These are phyloP conservation scores for Epichloe elymi DNA, from an alignment of 2,329 filamentous ascomycete species.

Conservation along the genomic window DNA sequence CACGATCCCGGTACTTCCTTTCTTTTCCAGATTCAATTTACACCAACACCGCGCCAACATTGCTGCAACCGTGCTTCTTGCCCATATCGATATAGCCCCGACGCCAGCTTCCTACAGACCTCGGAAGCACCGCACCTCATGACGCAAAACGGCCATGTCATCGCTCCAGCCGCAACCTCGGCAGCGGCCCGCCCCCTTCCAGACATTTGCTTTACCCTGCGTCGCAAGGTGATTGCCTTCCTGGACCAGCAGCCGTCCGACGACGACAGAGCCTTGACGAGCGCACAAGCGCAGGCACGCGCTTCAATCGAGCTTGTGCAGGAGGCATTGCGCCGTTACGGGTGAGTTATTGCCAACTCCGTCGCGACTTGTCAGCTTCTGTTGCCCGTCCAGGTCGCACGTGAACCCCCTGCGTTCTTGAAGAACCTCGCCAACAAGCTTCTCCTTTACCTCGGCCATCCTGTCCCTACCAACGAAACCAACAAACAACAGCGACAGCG, in stretches of 20 bases:
- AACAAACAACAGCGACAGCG: too few relatives aligned
- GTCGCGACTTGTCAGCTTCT: neutral
- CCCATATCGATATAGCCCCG: too few relatives aligned
- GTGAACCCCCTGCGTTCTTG: neutral
- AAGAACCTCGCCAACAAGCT: neutral
- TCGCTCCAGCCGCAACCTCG: constrained; percentile 1
- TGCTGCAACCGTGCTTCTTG: neutral
- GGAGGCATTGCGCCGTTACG: constrained; percentile 62
- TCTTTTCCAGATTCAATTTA: neutral
- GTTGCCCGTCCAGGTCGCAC: neutral
- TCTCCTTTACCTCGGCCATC: neutral
- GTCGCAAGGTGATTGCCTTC: constrained; percentile 50
- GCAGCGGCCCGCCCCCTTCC: constrained; percentile 6
- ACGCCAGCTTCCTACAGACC: neutral
- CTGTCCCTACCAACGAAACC: too few relatives aligned
- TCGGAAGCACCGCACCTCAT: neutral
- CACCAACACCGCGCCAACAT: neutral
- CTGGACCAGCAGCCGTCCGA: constrained; percentile 43
- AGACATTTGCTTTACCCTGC: constrained; percentile 38
- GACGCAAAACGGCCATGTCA: constrained; percentile 5
- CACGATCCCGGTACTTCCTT: neutral
- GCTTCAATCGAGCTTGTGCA: constrained; percentile 60
- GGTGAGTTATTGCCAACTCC: constrained; percentile 34
- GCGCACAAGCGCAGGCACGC: constrained; percentile 62
- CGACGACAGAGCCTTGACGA: constrained; percentile 41